These are phyloP conservation scores for Monilinia laxa DNA, from an alignment of 2,329 filamentous ascomycete species.

Conservation along the genomic window DNA sequence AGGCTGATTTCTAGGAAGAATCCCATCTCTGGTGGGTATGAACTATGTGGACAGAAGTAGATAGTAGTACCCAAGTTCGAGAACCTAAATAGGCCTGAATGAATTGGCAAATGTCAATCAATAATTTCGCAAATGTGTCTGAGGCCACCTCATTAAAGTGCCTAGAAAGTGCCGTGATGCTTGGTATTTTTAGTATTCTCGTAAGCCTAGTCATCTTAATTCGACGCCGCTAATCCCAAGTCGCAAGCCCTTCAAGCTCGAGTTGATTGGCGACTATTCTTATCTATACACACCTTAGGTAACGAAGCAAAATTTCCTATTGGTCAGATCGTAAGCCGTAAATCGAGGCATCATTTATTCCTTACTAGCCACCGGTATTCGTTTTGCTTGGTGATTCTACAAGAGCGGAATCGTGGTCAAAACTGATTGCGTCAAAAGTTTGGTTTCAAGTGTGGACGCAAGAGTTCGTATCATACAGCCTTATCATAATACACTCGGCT, in stretches of 20 bases:
- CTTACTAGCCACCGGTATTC: neutral
- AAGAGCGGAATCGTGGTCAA: neutral
- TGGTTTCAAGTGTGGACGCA: neutral
- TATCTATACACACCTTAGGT: neutral
- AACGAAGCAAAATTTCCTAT: neutral
- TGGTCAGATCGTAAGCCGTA: neutral
- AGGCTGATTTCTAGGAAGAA: neutral
- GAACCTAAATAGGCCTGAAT: neutral
- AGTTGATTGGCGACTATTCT: neutral
- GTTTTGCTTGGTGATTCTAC: neutral
- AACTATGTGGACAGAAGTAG: neutral
- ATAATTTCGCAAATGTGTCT: neutral
- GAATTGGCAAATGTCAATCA: neutral
- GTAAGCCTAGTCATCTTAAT: neutral
- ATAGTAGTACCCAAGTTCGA: neutral
- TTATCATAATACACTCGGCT: neutral
- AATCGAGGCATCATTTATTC: neutral
- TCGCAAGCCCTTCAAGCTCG: neutral
- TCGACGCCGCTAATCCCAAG: too few species aligned
- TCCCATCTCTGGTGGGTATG: neutral
- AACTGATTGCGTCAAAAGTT: neutral
- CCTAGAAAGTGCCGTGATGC: neutral
- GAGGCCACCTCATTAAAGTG: neutral
- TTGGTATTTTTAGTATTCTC: neutral
- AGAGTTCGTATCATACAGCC: neutral